Percentiles rank a stretch among this genome's conserved stretches.
These are phyloP conservation scores for Diaporthe capsici DNA, from an alignment of 2,329 filamentous ascomycete genomes.

Conservation along the genomic window DNA sequence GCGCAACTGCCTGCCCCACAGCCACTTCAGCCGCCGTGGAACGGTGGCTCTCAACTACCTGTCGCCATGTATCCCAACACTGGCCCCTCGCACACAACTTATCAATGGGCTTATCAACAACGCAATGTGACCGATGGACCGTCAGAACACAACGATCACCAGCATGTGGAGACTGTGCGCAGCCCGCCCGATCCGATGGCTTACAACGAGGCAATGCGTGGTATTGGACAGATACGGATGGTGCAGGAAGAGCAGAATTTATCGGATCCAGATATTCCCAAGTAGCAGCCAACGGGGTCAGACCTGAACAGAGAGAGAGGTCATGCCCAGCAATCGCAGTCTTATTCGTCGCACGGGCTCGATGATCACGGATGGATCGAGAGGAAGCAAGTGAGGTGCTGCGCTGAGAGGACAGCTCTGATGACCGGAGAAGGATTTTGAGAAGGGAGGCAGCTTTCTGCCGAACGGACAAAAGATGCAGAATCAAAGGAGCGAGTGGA, in stretches of 20 bases:
- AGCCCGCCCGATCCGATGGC: not conserved
- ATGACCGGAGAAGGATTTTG: not conserved
- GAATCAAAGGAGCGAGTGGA: not conserved
- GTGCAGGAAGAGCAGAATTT: not conserved
- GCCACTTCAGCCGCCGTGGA: conserved; percentile 14
- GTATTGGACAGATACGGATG: not conserved
- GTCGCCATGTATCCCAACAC: not conserved
- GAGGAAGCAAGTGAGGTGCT: too few relatives aligned
- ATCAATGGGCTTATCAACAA: not conserved
- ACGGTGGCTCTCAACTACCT: not conserved
- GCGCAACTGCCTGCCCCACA: not conserved
- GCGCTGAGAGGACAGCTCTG: not conserved
- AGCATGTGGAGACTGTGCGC: not conserved
- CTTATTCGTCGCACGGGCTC: not conserved
- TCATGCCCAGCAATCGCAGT: not conserved
- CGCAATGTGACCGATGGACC: not conserved
- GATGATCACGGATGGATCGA: not conserved
- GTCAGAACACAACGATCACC: not conserved
- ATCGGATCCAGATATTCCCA: not conserved
- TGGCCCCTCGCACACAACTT: not conserved
- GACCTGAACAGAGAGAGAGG: not conserved
- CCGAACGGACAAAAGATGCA: too few relatives aligned
- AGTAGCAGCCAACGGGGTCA: not conserved
- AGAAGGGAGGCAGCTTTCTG: not conserved
- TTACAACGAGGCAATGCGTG: not conserved